Evolutionary conservation across 202 grass and related monocot species (phyloP).

Genomic region (Setaria viridis): DNA sequence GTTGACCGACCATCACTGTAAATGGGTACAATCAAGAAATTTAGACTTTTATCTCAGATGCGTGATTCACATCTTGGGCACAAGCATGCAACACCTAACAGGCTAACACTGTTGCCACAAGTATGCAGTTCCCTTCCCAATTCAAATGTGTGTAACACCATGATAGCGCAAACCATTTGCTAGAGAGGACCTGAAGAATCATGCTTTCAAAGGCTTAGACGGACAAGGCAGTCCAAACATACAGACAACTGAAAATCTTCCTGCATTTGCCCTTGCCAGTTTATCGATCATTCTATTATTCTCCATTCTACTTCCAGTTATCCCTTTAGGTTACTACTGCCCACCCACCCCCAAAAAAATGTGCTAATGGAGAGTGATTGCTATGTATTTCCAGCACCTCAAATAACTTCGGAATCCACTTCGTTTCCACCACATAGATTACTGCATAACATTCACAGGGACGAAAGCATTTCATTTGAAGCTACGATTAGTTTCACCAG

Average conservation of each 20-base stretch:
- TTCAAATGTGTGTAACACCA: not conserved
- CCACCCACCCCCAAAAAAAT: not conserved
- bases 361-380: not conserved
- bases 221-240: not conserved
- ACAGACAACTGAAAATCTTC: constrained; percentile 10
- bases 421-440: constrained; percentile 2
- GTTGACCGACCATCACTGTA: not conserved
- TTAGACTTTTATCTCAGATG: not conserved
- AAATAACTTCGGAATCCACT: not conserved
- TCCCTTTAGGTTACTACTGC: not conserved
- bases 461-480: not conserved
- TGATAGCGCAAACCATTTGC: not conserved
- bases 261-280: not conserved
- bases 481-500: not conserved
- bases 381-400: not conserved
- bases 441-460: not conserved
- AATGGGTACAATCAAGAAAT: not conserved
- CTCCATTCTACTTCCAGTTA: not conserved
- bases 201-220: not conserved
- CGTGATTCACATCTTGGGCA: not conserved
- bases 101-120: not conserved
- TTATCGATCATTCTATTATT: not conserved
- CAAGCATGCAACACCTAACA: not conserved
- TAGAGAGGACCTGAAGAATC: not conserved
- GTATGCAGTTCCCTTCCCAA: not conserved